A percentile compares a stretch with the other conserved stretches of the same genome.
phyloP scores from a whole-genome alignment of 345 rosid species.

The Stellera chamaejasme region DNA sequence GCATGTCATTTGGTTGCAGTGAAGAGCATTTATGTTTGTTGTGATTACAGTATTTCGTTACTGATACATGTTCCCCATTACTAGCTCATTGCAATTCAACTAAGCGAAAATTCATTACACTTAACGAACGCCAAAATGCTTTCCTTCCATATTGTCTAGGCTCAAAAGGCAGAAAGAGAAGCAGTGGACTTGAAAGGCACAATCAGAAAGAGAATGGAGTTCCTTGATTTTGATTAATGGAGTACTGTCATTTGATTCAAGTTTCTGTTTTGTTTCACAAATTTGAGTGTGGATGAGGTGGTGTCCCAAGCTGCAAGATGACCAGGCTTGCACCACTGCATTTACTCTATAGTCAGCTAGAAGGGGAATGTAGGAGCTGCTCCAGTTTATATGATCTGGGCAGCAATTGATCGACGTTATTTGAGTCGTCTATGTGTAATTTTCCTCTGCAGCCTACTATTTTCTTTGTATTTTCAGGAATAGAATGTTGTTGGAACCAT shows the following conservation, averaged over 20 bases:
- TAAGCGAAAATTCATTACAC: background rate
- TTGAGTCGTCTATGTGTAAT: no score
- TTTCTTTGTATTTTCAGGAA: constrained; percentile 1
- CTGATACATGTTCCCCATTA: no score
- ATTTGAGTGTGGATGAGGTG: constrained; percentile 12
- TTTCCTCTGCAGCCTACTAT: no score
- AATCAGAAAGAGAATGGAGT: constrained; percentile 63
- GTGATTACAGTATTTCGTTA: no score
- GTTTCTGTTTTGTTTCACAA: constrained; percentile 18
- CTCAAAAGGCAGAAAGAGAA: constrained; percentile 59
- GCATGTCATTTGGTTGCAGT: no score
- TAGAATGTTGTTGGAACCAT: constrained; percentile 6
- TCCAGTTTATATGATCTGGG: background rate
- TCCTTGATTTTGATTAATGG: constrained; percentile 48
- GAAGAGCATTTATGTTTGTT: no score
- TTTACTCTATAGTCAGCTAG: constrained; percentile 2
- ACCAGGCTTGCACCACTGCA: constrained; percentile 4
- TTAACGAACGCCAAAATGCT: constrained; percentile 3
- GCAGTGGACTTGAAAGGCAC: constrained; percentile 47
- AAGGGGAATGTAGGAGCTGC: background rate
- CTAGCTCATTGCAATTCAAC: no score
- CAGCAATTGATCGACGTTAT: no score
- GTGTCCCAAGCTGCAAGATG: constrained; percentile 7
- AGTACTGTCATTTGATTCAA: background rate
- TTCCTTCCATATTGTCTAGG: constrained; percentile 27